Base-by-base conservation (phyloP, 2,329 filamentous ascomycete genomes). In the Penicillium occitanis region DNA sequence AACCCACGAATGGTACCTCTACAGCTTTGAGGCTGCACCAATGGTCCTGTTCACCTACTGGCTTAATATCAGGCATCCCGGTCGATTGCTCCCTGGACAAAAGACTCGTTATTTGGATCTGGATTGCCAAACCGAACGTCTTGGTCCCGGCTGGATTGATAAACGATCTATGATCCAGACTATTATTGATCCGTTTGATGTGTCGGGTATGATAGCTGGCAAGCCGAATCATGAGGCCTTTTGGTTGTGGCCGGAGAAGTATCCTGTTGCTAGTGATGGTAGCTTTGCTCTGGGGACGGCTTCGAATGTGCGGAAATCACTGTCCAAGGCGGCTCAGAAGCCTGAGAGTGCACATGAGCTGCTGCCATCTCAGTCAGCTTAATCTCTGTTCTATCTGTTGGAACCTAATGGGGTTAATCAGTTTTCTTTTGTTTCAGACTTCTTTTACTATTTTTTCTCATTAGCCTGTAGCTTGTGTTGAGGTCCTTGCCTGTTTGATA, bases 31-130 rank as follows among this genome's bases (percentile, higher is more conserved):
- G 63, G 73, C 73, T 1, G 75, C 74, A 0, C 74, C 74, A 0
- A 78, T 79, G 72, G 68, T 77, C 14, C 60, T 79, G 0, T 78
- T 74, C 30, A 76, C 74, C 1, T 73, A 70, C 28, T 78, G 74
- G 75, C 67, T 79, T 8, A 78, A 76, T 28, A 14, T 77, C n/a
- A 67, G 78, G 33, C 77, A 78, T 65, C 77, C 76, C 5, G 77
- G 76, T n/a, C 70, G 71, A 37, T 71, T 70, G 55, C 66, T 79
- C 30, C 75, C 77, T 5, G 64, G 65, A 13, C 60, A 74, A 25
- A 71, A 72, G 30, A 70, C 61, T 1, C 69, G 68, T 2, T 78
- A 76, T 68, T 71, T 78, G 5, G 74, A 71, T 44, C 67, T 67
- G 42, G 72, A 76, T 62, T 69, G 69, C 50, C 71, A 66, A 10